Conservation (phyloP, 139 green algal genomes). For the Chlorokybus atmophyticus region DNA sequence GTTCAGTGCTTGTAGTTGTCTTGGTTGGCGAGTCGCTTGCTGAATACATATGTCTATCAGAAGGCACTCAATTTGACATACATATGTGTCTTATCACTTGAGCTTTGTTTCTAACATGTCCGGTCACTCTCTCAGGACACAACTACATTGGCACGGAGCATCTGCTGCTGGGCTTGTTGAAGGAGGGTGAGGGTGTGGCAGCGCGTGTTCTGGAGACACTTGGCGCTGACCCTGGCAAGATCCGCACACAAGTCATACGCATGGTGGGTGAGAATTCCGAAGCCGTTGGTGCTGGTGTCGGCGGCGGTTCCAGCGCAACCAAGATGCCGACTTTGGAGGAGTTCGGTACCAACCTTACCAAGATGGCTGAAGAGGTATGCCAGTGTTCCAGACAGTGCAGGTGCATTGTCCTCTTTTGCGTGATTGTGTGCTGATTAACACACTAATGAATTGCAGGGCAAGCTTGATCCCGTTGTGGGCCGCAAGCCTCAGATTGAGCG, state of each 20-base stretch:
- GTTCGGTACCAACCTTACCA: conserved; percentile 96
- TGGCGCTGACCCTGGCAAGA: conserved; percentile 86
- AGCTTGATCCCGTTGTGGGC: conserved; percentile 93
- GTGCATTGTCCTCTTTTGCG: conserved; percentile 2
- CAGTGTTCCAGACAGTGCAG: no score
- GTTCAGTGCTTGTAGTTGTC: no score
- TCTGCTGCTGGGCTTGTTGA: conserved; percentile 92
- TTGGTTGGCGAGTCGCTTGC: no score
- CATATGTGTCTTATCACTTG: no score
- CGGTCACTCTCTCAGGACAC: conserved; percentile 72
- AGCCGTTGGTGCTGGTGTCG: conserved; percentile 65
- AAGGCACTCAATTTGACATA: no score
- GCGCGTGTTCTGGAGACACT: conserved; percentile 93
- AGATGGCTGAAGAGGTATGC: conserved; percentile 79
- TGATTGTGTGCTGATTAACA: conserved; percentile 15
- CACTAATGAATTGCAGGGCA: conserved; percentile 62
- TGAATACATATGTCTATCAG: no score
- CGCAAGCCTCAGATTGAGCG: conserved; percentile 93
- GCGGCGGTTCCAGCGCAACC: conserved; percentile 44
- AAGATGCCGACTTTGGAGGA: conserved; percentile 98
- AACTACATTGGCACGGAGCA: conserved; percentile 99
- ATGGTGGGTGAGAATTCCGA: conserved; percentile 98
- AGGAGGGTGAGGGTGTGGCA: conserved; percentile 95
- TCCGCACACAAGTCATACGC: conserved; percentile 94
- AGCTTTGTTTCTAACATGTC: no score